Evolutionary conservation across 768 basidiomycete genomes (phyloP).

Genomic region (Suillus subalutaceus): DNA sequence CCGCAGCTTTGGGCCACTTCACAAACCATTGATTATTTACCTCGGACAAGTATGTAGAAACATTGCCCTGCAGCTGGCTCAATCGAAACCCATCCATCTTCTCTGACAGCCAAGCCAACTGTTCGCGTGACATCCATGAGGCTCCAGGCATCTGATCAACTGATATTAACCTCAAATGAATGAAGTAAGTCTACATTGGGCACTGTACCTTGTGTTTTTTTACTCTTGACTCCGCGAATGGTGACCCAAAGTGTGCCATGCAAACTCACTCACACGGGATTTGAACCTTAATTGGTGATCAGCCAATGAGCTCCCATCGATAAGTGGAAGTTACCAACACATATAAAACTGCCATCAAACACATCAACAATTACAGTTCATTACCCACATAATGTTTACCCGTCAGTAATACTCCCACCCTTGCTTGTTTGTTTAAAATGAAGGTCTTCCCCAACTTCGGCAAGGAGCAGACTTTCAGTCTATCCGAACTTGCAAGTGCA

Average conservation of each 20-base stretch:
- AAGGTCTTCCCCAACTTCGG: not conserved
- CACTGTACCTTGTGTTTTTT: not conserved
- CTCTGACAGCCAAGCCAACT: not conserved
- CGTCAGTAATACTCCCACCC: not conserved
- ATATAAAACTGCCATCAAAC: not conserved
- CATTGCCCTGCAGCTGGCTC: not conserved
- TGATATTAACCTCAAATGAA: slow-evolving; percentile 1
- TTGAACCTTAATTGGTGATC: no score
- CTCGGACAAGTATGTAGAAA: not conserved
- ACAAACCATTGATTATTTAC: not conserved
- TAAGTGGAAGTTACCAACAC: not conserved
- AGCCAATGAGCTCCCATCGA: no score
- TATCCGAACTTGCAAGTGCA: not conserved
- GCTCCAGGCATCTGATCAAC: slow-evolving; percentile 1
- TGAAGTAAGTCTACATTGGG: not conserved
- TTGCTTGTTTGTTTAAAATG: not conserved
- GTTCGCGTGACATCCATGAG: not conserved
- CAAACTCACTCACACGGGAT: no score
- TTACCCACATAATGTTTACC: not conserved
- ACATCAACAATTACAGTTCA: not conserved
- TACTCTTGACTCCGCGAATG: not conserved
- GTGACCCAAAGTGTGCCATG: no score
- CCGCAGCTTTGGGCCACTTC: not conserved
- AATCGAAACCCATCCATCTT: not conserved
- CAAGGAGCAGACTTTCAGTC: not conserved